Conservation (phyloP, 768 basidiomycete species). For the Crepidotus variabilis region DNA sequence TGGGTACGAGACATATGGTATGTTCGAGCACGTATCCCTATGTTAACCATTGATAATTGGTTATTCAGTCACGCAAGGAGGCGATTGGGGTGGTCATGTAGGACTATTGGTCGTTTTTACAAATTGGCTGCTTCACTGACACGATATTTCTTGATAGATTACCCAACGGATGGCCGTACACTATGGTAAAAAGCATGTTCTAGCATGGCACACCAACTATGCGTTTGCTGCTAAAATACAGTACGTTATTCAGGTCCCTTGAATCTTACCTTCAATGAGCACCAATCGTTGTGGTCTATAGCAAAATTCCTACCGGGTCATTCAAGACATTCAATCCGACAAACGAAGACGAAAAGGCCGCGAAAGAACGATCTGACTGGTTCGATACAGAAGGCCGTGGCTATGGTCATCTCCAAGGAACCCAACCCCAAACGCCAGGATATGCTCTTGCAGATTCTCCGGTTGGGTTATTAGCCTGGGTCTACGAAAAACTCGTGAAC, state of each 20-base stretch:
- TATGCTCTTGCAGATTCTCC: constrained; percentile 56
- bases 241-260: constrained; percentile 20
- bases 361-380: constrained; percentile 15
- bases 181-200: constrained; percentile 35
- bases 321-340: constrained; percentile 5
- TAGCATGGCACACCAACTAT: constrained; percentile 50
- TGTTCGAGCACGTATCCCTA: neutral
- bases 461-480: constrained; percentile 47
- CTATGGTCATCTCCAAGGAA: constrained; percentile 35
- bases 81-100: constrained; percentile 20
- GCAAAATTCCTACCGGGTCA: neutral
- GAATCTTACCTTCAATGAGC: too few species aligned
- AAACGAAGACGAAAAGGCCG: constrained; percentile 15
- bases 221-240: constrained; percentile 3
- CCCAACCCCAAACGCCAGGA: constrained; percentile 47
- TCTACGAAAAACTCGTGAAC: constrained; percentile 43
- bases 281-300: neutral
- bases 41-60: neutral
- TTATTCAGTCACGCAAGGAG: constrained; percentile 25
- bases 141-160: constrained; percentile 3
- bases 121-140: too few species aligned
- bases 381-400: constrained; percentile 26
- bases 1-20: constrained; percentile 46
- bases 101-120: neutral
- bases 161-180: constrained; percentile 22